Percentiles rank a stretch among this genome's conserved stretches.
These are phyloP conservation scores for Groenewaldozyma sp. DNA, from an alignment of 1,139 yeast genomes.

Conservation along the genomic window DNA sequence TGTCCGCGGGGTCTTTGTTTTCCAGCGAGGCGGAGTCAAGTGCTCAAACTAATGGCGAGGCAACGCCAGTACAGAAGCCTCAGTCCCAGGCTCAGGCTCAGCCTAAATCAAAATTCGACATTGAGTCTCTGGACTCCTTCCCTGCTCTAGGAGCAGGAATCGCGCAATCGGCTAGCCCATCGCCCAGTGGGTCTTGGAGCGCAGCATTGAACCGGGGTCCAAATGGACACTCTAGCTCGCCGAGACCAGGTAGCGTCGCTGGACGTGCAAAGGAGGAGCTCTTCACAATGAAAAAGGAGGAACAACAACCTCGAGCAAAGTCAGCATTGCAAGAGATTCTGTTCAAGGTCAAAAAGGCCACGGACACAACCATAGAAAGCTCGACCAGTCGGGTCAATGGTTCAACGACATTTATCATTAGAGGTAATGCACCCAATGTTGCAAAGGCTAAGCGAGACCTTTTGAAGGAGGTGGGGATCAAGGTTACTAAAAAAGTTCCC, in stretches of 20 bases:
- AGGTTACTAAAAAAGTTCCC: slow-evolving; percentile 44
- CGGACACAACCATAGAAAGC: slow-evolving; percentile 69
- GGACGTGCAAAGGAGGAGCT: slow-evolving; percentile 15
- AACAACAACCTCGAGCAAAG: slow-evolving; percentile 19
- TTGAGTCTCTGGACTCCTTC: slow-evolving; percentile 40
- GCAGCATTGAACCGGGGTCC: slow-evolving; percentile 27
- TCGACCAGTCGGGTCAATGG: slow-evolving; percentile 71
- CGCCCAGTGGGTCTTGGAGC: slow-evolving; percentile 32
- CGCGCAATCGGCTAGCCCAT: slow-evolving; percentile 17
- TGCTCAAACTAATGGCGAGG: no score
- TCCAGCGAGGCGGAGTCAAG: no score
- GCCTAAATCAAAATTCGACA: slow-evolving; percentile 14
- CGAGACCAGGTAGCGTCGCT: slow-evolving; percentile 2
- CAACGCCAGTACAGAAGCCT: no score
- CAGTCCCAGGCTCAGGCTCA: no score
- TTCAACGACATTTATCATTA: slow-evolving; percentile 75
- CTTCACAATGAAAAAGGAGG: slow-evolving; percentile 19
- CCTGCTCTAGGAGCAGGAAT: slow-evolving; percentile 51
- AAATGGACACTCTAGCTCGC: slow-evolving; percentile 30
- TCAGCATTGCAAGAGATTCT: slow-evolving; percentile 29
- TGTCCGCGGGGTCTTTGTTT: no score
- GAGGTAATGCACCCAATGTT: slow-evolving; percentile 66
- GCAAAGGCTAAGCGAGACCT: slow-evolving; percentile 67
- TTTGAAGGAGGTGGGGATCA: slow-evolving; percentile 62
- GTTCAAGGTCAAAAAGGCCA: slow-evolving; percentile 49